Evolutionary conservation across 768 basidiomycete species (phyloP).

Genomic region (Tylopilus plumbeoviolaceoides): DNA sequence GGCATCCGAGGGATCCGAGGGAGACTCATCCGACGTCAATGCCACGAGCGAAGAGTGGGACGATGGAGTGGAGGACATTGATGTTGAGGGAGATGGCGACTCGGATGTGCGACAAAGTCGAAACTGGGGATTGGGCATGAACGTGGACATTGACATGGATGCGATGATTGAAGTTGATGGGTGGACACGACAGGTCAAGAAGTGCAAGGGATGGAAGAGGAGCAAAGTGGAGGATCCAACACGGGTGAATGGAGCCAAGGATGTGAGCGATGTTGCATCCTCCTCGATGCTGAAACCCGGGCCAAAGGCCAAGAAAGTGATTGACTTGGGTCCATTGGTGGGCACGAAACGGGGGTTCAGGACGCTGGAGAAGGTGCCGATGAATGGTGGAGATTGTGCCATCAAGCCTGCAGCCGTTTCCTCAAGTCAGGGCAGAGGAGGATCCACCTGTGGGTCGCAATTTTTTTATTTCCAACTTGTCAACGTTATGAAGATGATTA

Average conservation of each 20-base stretch:
- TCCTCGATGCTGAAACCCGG: conserved; percentile 1
- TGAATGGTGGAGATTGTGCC: conserved; percentile 52
- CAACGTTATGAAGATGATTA: no score
- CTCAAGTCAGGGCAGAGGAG: conserved; percentile 10
- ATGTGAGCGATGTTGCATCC: neutral
- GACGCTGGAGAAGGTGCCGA: conserved; percentile 53
- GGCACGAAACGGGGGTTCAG: conserved; percentile 58
- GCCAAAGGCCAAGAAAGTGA: conserved; percentile 1
- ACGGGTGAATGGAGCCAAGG: neutral
- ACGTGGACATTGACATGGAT: conserved; percentile 22
- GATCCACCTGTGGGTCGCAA: conserved; percentile 6
- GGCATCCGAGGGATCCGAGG: conserved; percentile 20
- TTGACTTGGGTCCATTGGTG: conserved; percentile 62
- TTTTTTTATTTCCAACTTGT: no score
- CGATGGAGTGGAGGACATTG: conserved; percentile 15
- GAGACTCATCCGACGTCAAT: conserved; percentile 13
- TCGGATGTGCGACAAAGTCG: conserved; percentile 1
- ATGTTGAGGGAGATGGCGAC: conserved; percentile 25
- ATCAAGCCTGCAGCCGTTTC: conserved; percentile 19
- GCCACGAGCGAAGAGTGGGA: conserved; percentile 13
- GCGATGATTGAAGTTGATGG: conserved; percentile 2
- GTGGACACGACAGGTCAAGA: conserved; percentile 13
- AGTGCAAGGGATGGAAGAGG: conserved; percentile 21
- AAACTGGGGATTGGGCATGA: conserved; percentile 22
- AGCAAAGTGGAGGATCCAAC: conserved; percentile 30